Evolutionary conservation across 177 flowering plant species (phyloP).

Genomic region (Vitis hybrid): DNA sequence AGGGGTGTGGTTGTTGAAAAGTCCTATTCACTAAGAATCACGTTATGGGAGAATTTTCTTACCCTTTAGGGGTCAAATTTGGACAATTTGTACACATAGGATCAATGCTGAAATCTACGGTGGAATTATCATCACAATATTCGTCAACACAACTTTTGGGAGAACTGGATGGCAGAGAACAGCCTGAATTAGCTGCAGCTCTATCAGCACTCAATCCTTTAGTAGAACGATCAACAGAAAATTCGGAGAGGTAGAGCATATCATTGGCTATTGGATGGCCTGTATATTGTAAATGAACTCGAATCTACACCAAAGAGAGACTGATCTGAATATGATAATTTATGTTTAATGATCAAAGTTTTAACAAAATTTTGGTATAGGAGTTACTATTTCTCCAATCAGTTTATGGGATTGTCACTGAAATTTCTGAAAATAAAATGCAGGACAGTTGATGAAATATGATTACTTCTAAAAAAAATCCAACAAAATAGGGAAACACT

Average conservation of each 20-base stretch:
- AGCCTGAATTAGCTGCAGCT: constrained; percentile 36
- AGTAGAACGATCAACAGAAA: constrained; percentile 32
- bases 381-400: too few species aligned
- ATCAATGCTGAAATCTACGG: constrained; percentile 65
- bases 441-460: too few species aligned
- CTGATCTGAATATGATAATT: background rate
- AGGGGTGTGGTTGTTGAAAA: too few species aligned
- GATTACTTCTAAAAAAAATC: background rate
- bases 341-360: too few species aligned
- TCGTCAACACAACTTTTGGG: constrained; percentile 5
- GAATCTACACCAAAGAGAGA: constrained; percentile 48
- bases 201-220: constrained; percentile 55
- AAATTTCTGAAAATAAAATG: too few species aligned
- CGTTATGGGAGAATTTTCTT: constrained; percentile 13
- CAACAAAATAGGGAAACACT: background rate
- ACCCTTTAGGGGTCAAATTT: constrained; percentile 89
- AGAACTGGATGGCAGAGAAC: constrained; percentile 16
- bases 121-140: constrained; percentile 17
- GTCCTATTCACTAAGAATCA: too few species aligned
- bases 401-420: too few species aligned
- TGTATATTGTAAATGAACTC: constrained; percentile 74
- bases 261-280: constrained; percentile 98
- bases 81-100: constrained; percentile 98
- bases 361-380: too few species aligned
- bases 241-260: constrained; percentile 60